Evolutionary conservation across 2,329 filamentous ascomycete species (phyloP).

Genomic region (Alternaria sp.): DNA sequence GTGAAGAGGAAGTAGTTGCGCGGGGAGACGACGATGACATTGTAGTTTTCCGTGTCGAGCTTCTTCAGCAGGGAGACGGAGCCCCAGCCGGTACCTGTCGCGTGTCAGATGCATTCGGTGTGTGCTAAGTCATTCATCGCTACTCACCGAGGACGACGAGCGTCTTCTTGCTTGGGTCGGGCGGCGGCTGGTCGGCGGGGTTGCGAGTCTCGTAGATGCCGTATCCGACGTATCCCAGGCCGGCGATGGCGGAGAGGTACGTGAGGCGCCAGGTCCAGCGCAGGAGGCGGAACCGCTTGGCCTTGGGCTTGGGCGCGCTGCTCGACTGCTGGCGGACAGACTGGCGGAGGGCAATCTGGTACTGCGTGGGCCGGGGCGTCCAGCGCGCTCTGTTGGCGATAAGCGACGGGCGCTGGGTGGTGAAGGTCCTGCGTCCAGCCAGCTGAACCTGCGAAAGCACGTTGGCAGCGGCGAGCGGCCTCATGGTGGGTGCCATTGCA

Average conservation of each 20-base stretch:
- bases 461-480: constrained; percentile 42
- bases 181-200: constrained; percentile 77
- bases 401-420: constrained; percentile 42
- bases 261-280: constrained; percentile 84
- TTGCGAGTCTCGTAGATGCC: constrained; percentile 82
- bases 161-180: constrained; percentile 93
- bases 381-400: constrained; percentile 44
- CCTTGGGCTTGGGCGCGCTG: constrained; percentile 40
- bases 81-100: constrained; percentile 89
- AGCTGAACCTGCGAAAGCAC: constrained; percentile 40
- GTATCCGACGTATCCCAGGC: constrained; percentile 76
- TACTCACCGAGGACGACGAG: constrained; percentile 86
- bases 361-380: constrained; percentile 41
- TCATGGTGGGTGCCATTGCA: constrained; percentile 47
- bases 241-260: constrained; percentile 74
- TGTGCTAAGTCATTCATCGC: not conserved
- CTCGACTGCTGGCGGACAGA: constrained; percentile 43
- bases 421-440: constrained; percentile 45
- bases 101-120: constrained; percentile 15
- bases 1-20: constrained; percentile 99
- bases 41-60: constrained; percentile 98
- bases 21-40: constrained; percentile 95
- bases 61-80: constrained; percentile 97
- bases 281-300: constrained; percentile 67
- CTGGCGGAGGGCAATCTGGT: constrained; percentile 46